Base-by-base conservation (phyloP, 345 rosid genomes). In the Rhodomyrtus tomentosa region DNA sequence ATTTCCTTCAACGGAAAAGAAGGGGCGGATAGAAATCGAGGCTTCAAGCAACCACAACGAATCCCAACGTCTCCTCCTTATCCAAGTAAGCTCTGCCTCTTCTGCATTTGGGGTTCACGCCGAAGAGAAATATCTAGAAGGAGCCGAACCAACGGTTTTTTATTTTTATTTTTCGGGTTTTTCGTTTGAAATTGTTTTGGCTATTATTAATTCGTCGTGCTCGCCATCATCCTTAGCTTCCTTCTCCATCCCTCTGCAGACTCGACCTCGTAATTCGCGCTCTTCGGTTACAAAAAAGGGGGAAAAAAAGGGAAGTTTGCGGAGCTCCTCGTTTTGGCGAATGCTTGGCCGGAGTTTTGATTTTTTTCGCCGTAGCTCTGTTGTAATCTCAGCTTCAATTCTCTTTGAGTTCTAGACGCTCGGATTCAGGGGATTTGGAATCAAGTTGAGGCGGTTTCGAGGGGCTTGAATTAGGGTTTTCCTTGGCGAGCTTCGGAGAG, bases 181-280 rank as follows among this genome's bases (percentile, higher is more conserved):
- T 84, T 59, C 32, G 36, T 74, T 49, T 29, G 52, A 76, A 59
- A 22, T 55, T 56, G 20, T 29, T 68, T 25, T 5, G 14, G 52
- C n/a, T 53, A 73, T n/a, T 79, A 50, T 49, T 49, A 49, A 72
- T 85, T 84, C 59, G 82, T 86, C 32, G n/a, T 36, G 73, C 72
- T 82, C 51, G 79, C 36, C 36, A 84, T 76, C 85, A 59, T 81
- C 73, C 84, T 82, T 25, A 40, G 82, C 55, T 55, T 74, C 84
- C 56, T 81, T n/a, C 82, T 53, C 82, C 83, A 68, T 84, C 74
- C 84, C 62, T 29, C 72, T 68, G 79, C 25, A 36, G 79, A 36
- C 45, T 68, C 5, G 56, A 29, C 84, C 82, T 85, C 88, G 90
- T 10, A 85, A 84, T 54, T 85, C 62, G 40, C 86, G 88, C 85